Percentiles rank a stretch among this genome's conserved stretches.
Evolutionary conservation across 805 yeast genomes (phyloP).

Genomic region (Jamesozyma jinghongensis): DNA sequence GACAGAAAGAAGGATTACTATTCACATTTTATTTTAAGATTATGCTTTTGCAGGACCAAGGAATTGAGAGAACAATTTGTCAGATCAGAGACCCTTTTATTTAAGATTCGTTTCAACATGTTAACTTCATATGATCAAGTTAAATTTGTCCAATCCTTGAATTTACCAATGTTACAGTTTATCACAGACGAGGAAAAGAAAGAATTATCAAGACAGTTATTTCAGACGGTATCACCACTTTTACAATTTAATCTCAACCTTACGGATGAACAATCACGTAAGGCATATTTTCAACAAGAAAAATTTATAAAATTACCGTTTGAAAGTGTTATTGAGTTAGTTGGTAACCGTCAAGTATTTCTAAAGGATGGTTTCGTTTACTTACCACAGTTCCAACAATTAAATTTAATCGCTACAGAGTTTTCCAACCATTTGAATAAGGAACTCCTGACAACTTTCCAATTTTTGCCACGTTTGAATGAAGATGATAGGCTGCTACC

Average conservation of each 20-base stretch:
- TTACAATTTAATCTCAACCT: conserved; percentile 30
- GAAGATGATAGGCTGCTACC: conserved; percentile 89
- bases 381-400: conserved; percentile 74
- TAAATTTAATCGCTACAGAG: conserved; percentile 59
- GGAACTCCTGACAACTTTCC: conserved; percentile 59
- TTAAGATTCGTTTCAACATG: conserved; percentile 60
- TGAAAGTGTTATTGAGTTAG: conserved; percentile 71
- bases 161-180: conserved; percentile 58
- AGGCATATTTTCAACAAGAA: conserved; percentile 47
- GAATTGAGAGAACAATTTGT: conserved; percentile 76
- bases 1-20: conserved; percentile 86
- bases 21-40: conserved; percentile 78
- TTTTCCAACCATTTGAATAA: conserved; percentile 44
- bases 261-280: conserved; percentile 38
- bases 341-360: conserved; percentile 63
- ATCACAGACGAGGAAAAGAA: conserved; percentile 55
- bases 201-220: conserved; percentile 40
- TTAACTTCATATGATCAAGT: conserved; percentile 59
- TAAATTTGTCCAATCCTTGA: conserved; percentile 55
- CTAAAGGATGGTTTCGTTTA: conserved; percentile 67
- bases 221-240: conserved; percentile 42
- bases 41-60: conserved; percentile 82
- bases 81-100: conserved; percentile 64
- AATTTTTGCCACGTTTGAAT: conserved; percentile 71
- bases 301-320: conserved; percentile 78